These are phyloP conservation scores for Irpex lacteus DNA, from an alignment of 1,284 basidiomycete genomes.

Conservation along the genomic window DNA sequence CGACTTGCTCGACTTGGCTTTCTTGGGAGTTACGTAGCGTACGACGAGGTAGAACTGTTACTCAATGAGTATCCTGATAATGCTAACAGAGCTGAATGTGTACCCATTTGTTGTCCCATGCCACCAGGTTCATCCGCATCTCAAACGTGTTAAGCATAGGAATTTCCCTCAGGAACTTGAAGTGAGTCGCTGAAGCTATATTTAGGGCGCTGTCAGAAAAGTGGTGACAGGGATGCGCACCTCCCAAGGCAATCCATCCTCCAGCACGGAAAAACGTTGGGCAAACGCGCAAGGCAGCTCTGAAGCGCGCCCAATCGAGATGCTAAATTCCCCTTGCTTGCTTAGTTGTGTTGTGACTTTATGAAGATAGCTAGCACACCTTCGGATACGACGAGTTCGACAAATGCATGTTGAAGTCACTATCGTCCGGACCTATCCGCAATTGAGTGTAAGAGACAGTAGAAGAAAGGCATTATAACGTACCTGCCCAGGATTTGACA, in stretches of 20 bases:
- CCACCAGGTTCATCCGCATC: slow-evolving; percentile 60
- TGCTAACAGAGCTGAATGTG: background rate
- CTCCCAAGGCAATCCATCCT: slow-evolving; percentile 70
- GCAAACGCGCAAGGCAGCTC: slow-evolving; percentile 46
- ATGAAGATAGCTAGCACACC: slow-evolving; percentile 31
- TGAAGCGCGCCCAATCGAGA: slow-evolving; percentile 48
- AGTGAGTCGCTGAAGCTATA: slow-evolving; percentile 57
- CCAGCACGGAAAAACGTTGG: slow-evolving; percentile 64
- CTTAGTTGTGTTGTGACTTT: background rate
- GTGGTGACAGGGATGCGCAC: slow-evolving; percentile 31
- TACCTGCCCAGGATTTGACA: slow-evolving; percentile 55
- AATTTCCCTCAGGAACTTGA: slow-evolving; percentile 77
- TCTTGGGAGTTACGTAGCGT: slow-evolving; percentile 62
- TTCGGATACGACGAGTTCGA: slow-evolving; percentile 79
- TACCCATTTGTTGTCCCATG: slow-evolving; percentile 90
- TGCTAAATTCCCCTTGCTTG: slow-evolving; percentile 29
- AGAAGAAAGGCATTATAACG: slow-evolving; percentile 24
- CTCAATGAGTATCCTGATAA: background rate
- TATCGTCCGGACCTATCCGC: slow-evolving; percentile 59
- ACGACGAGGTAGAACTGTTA: slow-evolving; percentile 59
- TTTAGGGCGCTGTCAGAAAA: slow-evolving; percentile 3
- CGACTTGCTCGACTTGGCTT: slow-evolving; percentile 15
- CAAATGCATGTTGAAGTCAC: slow-evolving; percentile 69
- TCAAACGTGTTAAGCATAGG: slow-evolving; percentile 70
- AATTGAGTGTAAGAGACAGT: background rate